Evolutionary conservation across 805 yeast species (phyloP), one percentile per base, ranked within the genome.

Genomic region (Metschnikowia lachancei): DNA sequence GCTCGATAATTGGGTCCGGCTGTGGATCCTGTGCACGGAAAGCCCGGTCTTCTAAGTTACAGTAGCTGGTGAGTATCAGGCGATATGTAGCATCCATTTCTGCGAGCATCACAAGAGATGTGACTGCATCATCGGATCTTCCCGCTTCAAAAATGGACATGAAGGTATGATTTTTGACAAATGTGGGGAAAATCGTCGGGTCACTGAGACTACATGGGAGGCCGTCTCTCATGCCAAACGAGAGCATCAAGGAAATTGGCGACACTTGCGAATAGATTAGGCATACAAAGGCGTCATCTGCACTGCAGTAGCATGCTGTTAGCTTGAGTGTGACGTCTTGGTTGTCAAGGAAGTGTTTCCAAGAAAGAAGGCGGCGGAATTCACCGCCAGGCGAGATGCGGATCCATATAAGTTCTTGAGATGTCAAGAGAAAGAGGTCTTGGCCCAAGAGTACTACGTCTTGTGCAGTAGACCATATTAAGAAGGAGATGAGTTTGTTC

Each of bases 301-400:
- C 55, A 11, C 54, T 55, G 3, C 61, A 34, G 9, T 56, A 44
- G 28, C 48, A 42, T 13, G 46, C 49, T 11, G 64, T 59, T 1
- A 74, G 58, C 42, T 60, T 65, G 45, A 82, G 54, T 0, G 87
- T 73, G 1, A 76, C 74, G 54, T 87, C 95, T 0, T 60, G 52
- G 7, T 76, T 70, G 36, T 75, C 74, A 18, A 85, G 62, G 49
- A 66, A 77, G 62, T 89, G 96, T 50, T 82, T 84, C 91, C 95
- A 86, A 0, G 91, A 77, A 1, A 88, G 56, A 2, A 78, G 49
- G 47, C 85, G 71, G 26, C 64, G 64, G n/a, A 79, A 58, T 3
- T 64, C 62, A 12, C 38, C 33, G 8, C 52, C 57, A 5, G 35
- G 41, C 1, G 48, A 11, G 65, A 63, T 14, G 60, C 63, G 68